These are phyloP conservation scores for Fusarium guadeloupense DNA, from an alignment of 2,329 filamentous ascomycete species.

Conservation along the genomic window DNA sequence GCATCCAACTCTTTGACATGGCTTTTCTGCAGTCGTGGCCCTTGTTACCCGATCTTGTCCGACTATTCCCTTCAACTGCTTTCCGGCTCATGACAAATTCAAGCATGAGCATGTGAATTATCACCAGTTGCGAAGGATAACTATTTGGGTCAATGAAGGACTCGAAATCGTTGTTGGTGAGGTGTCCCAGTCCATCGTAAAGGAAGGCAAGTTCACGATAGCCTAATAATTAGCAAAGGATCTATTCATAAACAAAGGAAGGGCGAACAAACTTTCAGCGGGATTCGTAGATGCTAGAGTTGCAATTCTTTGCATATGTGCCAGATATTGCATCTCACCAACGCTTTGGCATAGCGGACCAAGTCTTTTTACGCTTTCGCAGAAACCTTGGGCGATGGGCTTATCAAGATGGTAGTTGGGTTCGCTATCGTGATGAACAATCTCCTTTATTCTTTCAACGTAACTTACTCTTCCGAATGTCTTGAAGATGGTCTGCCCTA, in stretches of 20 bases:
- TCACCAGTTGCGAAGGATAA: conserved; percentile 47
- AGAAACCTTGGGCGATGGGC: conserved; percentile 41
- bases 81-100: conserved; percentile 45
- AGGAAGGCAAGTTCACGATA: conserved; percentile 41
- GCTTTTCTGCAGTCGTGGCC: conserved; percentile 36
- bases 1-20: conserved; percentile 52
- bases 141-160: conserved; percentile 46
- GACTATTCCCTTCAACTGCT: conserved; percentile 10
- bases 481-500: conserved; percentile 40
- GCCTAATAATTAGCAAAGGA: conserved; percentile 30
- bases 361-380: conserved; percentile 42
- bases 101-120: conserved; percentile 50
- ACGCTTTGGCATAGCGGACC: conserved; percentile 46
- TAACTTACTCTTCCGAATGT: conserved; percentile 43
- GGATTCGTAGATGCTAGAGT: conserved; percentile 39
- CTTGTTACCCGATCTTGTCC: conserved; percentile 6
- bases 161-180: conserved; percentile 45
- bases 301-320: conserved; percentile 44
- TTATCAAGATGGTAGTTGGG: conserved; percentile 24
- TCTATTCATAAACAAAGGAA: too few relatives aligned
- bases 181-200: conserved; percentile 44
- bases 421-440: conserved; percentile 24
- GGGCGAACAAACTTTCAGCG: conserved; percentile 40
- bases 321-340: conserved; percentile 46
- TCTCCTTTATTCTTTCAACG: conserved; percentile 38